phyloP scores from a whole-genome alignment of 768 basidiomycete species.

The Panaeolus papilionaceus region DNA sequence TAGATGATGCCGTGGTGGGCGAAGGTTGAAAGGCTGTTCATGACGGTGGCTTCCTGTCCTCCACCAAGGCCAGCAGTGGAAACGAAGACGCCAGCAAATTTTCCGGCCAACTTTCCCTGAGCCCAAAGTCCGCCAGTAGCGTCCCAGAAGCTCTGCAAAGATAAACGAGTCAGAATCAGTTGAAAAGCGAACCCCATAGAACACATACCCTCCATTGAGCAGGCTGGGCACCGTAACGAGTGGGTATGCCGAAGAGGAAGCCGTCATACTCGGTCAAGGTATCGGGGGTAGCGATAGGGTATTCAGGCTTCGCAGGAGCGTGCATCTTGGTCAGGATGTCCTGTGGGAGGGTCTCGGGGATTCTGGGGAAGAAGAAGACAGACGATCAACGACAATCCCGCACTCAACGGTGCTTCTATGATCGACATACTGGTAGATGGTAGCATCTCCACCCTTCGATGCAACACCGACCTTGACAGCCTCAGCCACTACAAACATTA shows the following conservation, averaged over 20 bases:
- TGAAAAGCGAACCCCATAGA: not conserved
- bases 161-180: not conserved
- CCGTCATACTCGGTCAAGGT: conserved; percentile 64
- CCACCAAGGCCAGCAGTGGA: conserved; percentile 78
- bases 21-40: conserved; percentile 61
- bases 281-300: conserved; percentile 60
- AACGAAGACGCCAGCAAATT: conserved; percentile 77
- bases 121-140: conserved; percentile 72
- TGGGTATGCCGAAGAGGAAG: conserved; percentile 72
- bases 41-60: conserved; percentile 74
- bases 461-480: conserved; percentile 38
- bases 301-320: conserved; percentile 62
- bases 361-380: conserved; percentile 37
- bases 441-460: conserved; percentile 42
- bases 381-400: not conserved
- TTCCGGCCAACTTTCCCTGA: conserved; percentile 67
- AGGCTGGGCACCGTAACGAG: conserved; percentile 79
- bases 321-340: conserved; percentile 67
- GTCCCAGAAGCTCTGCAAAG: conserved; percentile 72
- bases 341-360: conserved; percentile 68
- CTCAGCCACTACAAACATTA: conserved; percentile 50
- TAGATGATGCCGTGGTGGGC: conserved; percentile 76
- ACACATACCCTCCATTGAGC: conserved; percentile 54
- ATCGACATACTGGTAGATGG: conserved; percentile 48
- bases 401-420: not conserved